These are phyloP conservation scores for Trichoderma koningiopsis DNA, from an alignment of 2,329 filamentous ascomycete genomes.

Conservation along the genomic window DNA sequence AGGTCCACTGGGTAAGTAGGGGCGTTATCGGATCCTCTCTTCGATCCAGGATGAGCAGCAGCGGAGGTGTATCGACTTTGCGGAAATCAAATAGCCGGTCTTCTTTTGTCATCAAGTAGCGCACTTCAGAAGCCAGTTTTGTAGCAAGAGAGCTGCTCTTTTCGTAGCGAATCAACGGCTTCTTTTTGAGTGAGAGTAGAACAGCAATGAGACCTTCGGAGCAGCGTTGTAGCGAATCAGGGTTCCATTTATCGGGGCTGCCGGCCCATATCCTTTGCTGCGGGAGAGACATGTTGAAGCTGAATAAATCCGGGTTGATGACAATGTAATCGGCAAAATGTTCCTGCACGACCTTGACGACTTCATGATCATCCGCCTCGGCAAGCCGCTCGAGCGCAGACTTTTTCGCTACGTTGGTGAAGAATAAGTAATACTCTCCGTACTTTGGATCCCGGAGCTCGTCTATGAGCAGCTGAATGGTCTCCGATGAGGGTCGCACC, in stretches of 20 bases:
- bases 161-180: conserved; percentile 89
- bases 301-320: conserved; percentile 91
- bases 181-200: conserved; percentile 91
- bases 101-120: conserved; percentile 92
- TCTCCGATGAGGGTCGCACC: conserved; percentile 86
- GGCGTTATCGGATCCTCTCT: conserved; percentile 95
- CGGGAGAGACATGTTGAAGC: conserved; percentile 72
- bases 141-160: conserved; percentile 88
- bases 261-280: conserved; percentile 78
- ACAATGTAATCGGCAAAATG: conserved; percentile 96
- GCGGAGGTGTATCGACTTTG: conserved; percentile 90
- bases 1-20: conserved; percentile 95
- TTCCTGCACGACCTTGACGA: conserved; percentile 91
- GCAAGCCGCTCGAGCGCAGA: conserved; percentile 90
- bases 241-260: conserved; percentile 85
- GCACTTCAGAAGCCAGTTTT: conserved; percentile 89
- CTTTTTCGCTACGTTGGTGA: conserved; percentile 97
- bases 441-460: conserved; percentile 96
- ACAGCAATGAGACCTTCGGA: conserved; percentile 86
- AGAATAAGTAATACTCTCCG: conserved; percentile 95
- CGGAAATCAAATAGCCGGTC: conserved; percentile 96
- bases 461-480: conserved; percentile 91
- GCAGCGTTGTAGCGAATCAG: conserved; percentile 80
- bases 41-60: conserved; percentile 86
- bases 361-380: conserved; percentile 96